Evolutionary conservation across 805 yeast species (phyloP).

Genomic region (Candida oleophila): DNA sequence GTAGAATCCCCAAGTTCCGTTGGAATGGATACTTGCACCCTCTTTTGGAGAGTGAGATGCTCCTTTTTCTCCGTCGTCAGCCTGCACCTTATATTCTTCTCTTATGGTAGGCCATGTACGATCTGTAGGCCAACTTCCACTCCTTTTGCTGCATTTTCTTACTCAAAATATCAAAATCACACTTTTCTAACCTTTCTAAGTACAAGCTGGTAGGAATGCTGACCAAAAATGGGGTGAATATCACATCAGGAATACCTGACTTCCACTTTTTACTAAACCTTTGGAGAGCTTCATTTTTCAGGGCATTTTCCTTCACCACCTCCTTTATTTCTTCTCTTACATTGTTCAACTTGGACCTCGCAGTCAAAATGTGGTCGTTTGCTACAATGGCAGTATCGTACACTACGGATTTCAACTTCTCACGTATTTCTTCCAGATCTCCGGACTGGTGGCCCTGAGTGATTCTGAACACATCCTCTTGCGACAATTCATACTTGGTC

Average conservation of each 20-base stretch:
- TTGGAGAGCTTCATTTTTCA: conserved; percentile 24
- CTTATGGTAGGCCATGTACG: conserved; percentile 47
- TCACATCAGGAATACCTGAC: conserved; percentile 55
- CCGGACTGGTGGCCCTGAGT: conserved; percentile 41
- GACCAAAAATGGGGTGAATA: conserved; percentile 66
- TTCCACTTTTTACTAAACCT: conserved; percentile 38
- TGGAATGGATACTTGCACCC: too few species aligned
- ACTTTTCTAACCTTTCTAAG: conserved; percentile 56
- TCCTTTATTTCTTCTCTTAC: conserved; percentile 36
- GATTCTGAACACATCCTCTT: conserved; percentile 57
- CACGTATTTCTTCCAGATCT: conserved; percentile 19
- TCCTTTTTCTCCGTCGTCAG: too few species aligned
- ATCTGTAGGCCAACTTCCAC: conserved; percentile 65
- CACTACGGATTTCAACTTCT: conserved; percentile 53
- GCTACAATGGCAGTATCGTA: conserved; percentile 73
- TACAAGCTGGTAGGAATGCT: conserved; percentile 66
- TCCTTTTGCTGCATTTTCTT: conserved; percentile 48
- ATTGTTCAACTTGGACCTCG: conserved; percentile 51
- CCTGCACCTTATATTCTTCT: conserved; percentile 32
- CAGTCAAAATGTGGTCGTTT: conserved; percentile 75
- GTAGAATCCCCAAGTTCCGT: too few species aligned
- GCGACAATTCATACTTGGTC: conserved; percentile 54
- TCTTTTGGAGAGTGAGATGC: too few species aligned
- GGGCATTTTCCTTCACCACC: conserved; percentile 20
- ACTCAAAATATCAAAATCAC: conserved; percentile 61